Conservation (phyloP, 495 filamentous ascomycete species). For the Lindgomyces ingoldianus region DNA sequence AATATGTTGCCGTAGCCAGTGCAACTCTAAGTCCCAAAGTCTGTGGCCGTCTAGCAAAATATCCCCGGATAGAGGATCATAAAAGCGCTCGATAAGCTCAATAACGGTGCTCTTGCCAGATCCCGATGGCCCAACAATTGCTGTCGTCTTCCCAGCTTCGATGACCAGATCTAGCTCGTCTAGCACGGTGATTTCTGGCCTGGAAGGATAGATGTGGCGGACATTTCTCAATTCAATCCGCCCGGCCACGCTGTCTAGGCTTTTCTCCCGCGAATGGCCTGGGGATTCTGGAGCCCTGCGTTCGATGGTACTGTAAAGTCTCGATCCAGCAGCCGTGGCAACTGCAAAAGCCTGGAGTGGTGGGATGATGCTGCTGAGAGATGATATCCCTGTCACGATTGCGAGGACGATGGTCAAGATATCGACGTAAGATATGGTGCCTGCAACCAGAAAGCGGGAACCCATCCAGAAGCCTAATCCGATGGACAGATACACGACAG, state of each 20-base stretch:
- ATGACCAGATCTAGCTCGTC: constrained; percentile 73
- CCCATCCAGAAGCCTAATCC: constrained; percentile 90
- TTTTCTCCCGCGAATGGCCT: background rate
- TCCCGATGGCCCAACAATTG: constrained; percentile 82
- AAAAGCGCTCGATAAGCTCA: constrained; percentile 88
- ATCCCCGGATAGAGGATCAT: constrained; percentile 53
- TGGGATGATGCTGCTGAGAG: constrained; percentile 82
- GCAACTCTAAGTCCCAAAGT: constrained; percentile 75
- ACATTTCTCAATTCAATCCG: background rate
- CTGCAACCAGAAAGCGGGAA: constrained; percentile 70
- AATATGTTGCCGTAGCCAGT: constrained; percentile 88
- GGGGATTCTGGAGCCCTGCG: constrained; percentile 62
- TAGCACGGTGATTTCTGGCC: constrained; percentile 86
- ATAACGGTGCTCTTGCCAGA: constrained; percentile 92
- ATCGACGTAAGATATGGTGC: constrained; percentile 53
- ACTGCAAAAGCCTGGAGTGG: constrained; percentile 81
- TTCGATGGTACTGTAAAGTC: constrained; percentile 90
- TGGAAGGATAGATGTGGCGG: background rate
- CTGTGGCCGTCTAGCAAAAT: constrained; percentile 70
- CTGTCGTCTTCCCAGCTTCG: constrained; percentile 85
- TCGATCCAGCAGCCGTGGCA: constrained; percentile 74
- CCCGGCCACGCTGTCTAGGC: background rate
- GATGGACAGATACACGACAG: constrained; percentile 81
- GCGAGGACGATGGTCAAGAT: constrained; percentile 81
- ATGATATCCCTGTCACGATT: constrained; percentile 88